These are phyloP conservation scores for Fraxinus angustifolia DNA, from an alignment of 305 asterid species.

Conservation along the genomic window DNA sequence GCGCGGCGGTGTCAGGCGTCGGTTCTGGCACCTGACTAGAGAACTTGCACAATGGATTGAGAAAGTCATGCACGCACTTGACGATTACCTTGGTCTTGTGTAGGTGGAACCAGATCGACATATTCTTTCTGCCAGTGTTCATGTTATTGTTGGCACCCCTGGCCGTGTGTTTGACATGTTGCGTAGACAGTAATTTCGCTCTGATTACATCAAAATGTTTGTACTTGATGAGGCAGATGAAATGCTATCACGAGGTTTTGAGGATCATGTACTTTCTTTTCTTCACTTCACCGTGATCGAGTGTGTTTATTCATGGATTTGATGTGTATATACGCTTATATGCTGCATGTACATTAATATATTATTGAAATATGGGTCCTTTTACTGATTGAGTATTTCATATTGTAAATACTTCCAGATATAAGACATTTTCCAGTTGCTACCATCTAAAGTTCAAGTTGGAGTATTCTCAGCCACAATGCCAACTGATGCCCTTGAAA, in stretches of 20 bases:
- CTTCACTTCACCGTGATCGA: background rate
- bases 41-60: too few relatives aligned
- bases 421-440: slow-evolving; percentile 36
- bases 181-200: slow-evolving; percentile 30
- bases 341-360: background rate
- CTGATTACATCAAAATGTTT: slow-evolving; percentile 31
- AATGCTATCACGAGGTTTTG: slow-evolving; percentile 33
- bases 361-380: background rate
- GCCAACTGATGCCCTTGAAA: slow-evolving; percentile 37
- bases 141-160: too few relatives aligned
- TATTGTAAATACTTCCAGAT: slow-evolving; percentile 8
- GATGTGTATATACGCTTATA: background rate
- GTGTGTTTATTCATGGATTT: background rate
- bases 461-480: slow-evolving; percentile 38
- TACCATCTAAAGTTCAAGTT: slow-evolving; percentile 34
- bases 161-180: too few relatives aligned
- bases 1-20: too few relatives aligned
- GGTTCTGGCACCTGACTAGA: too few relatives aligned
- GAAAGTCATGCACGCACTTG: too few relatives aligned
- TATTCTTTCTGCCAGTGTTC: too few relatives aligned
- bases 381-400: background rate
- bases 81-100: too few relatives aligned
- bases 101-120: too few relatives aligned
- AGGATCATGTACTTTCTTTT: slow-evolving; percentile 11
- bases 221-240: slow-evolving; percentile 36